phyloP scores from a whole-genome alignment of 352 stramenopile species.

The Phytophthora fragariaefolia region DNA sequence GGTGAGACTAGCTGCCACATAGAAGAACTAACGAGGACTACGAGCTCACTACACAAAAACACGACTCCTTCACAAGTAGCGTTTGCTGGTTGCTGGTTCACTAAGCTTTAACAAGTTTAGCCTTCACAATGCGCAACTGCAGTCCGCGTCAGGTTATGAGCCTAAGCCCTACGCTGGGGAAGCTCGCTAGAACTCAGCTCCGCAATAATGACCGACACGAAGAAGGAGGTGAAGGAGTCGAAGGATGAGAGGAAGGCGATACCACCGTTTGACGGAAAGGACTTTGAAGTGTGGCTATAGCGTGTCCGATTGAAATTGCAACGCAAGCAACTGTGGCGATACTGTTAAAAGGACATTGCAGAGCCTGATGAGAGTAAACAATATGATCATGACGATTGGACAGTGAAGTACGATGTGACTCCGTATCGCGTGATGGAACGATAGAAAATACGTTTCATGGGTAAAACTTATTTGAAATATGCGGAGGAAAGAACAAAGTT shows the following conservation, averaged over 20 bases:
- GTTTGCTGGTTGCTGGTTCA: too few relatives aligned
- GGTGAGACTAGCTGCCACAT: too few relatives aligned
- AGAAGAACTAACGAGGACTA: too few relatives aligned
- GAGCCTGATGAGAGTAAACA: background rate
- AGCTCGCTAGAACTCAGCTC: background rate
- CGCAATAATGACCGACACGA: background rate
- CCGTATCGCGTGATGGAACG: background rate
- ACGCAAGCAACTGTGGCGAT: background rate
- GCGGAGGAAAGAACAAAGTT: background rate
- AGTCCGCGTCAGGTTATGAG: constrained; percentile 13
- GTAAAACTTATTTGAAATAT: background rate
- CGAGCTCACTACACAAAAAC: too few relatives aligned
- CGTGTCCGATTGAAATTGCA: constrained; percentile 4
- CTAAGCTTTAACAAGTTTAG: too few relatives aligned
- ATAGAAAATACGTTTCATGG: background rate
- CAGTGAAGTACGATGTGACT: constrained; percentile 1
- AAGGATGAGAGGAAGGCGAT: background rate
- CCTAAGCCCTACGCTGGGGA: background rate
- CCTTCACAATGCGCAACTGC: too few relatives aligned
- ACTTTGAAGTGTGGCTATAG: constrained; percentile 8
- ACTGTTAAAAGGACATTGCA: background rate
- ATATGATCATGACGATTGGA: background rate
- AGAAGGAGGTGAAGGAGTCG: background rate
- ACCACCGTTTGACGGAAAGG: constrained; percentile 5
- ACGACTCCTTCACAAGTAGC: too few relatives aligned